Evolutionary conservation across 139 green algal species (phyloP).

Genomic region (Desmodesmus armatus): DNA sequence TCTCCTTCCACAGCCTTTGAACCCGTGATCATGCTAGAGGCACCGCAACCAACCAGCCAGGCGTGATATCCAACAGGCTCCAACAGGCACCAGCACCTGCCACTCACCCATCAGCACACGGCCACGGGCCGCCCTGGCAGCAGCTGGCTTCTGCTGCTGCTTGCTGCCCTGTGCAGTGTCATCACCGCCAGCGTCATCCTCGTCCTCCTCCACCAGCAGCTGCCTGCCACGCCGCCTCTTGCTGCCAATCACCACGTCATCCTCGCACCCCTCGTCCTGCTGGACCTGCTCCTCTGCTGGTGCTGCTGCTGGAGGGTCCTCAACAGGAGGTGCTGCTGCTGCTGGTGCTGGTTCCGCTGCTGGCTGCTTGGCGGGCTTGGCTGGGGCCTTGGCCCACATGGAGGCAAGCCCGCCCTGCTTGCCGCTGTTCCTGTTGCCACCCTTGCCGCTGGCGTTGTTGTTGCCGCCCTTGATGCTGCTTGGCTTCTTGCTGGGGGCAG

Average conservation of each 20-base stretch:
- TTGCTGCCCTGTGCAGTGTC: not conserved
- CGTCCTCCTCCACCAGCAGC: conserved; percentile 22
- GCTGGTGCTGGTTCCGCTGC: conserved; percentile 12
- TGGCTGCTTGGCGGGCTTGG: not conserved
- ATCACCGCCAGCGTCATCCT: too few species aligned
- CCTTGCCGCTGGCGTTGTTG: conserved; percentile 1
- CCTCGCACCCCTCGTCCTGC: not conserved
- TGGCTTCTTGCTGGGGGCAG: too few species aligned
- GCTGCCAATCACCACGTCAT: too few species aligned
- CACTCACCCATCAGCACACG: not conserved
- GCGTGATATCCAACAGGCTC: too few species aligned
- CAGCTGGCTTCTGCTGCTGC: conserved; percentile 11
- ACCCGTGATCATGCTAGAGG: not conserved
- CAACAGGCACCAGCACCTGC: not conserved
- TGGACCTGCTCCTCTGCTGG: conserved; percentile 4
- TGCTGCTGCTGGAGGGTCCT: conserved; percentile 2
- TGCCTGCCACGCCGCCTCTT: conserved; percentile 15
- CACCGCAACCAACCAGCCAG: not conserved
- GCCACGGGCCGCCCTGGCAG: conserved; percentile 1
- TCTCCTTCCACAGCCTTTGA: too few species aligned
- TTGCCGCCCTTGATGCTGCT: not conserved
- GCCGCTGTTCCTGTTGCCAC: not conserved
- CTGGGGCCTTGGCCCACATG: conserved; percentile 19
- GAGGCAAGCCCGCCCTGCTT: not conserved
- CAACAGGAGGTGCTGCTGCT: not conserved